These are phyloP conservation scores for Daldinia grandis DNA, from an alignment of 495 filamentous ascomycete genomes.

Conservation along the genomic window DNA sequence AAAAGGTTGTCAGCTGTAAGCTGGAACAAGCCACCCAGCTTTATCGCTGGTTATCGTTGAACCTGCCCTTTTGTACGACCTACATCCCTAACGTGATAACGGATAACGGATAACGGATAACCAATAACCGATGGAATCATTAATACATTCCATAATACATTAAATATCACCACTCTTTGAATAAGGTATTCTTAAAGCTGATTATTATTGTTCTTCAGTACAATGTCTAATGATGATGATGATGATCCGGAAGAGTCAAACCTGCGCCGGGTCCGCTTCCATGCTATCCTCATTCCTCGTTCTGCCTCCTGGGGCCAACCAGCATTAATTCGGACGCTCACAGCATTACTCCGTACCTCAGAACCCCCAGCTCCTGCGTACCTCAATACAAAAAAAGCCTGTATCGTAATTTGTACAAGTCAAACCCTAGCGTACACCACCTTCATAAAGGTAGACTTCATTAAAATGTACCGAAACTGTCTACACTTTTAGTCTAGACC, in stretches of 20 bases:
- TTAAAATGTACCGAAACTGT: constrained; percentile 35
- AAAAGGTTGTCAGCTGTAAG: constrained; percentile 13
- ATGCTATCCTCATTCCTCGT: constrained; percentile 11
- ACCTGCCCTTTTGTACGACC: no score
- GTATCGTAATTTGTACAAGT: constrained; percentile 44
- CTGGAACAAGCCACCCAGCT: constrained; percentile 6
- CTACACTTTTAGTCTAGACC: constrained; percentile 24
- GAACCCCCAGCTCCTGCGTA: constrained; percentile 18
- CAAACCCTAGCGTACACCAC: constrained; percentile 14
- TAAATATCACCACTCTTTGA: no score
- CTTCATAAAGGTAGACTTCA: constrained; percentile 17
- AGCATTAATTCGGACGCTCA: constrained; percentile 12
- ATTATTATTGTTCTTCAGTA: constrained; percentile 18
- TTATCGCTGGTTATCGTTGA: constrained; percentile 20
- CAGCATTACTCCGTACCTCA: constrained; percentile 29
- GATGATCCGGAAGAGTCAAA: constrained; percentile 22
- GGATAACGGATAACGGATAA: neutral
- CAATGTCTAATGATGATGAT: constrained; percentile 24
- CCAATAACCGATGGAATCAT: no score
- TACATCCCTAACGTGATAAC: neutral
- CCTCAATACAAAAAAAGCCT: constrained; percentile 40
- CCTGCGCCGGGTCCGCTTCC: constrained; percentile 9
- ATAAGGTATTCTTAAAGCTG: no score
- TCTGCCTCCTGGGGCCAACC: neutral
- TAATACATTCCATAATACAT: no score